phyloP scores from a whole-genome alignment of 495 filamentous ascomycete genomes.

The Cudoniella acicularis region DNA sequence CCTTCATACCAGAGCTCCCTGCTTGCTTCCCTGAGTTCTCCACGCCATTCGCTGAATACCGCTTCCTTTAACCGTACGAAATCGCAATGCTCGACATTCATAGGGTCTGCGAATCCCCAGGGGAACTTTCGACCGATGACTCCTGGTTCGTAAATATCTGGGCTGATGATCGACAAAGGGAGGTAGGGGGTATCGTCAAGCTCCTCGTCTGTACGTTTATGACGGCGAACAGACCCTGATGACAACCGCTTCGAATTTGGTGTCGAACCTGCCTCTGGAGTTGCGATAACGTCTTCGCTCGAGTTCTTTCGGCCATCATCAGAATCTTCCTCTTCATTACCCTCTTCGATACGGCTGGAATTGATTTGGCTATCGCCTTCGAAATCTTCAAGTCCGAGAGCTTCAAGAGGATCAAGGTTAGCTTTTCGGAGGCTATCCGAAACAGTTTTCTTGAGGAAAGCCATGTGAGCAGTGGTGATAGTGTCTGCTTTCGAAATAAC shows the following conservation, averaged over 20 bases:
- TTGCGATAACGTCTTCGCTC: conserved; percentile 23
- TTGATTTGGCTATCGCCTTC: conserved; percentile 54
- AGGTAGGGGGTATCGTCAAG: conserved; percentile 53
- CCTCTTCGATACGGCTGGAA: conserved; percentile 48
- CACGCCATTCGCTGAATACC: conserved; percentile 90
- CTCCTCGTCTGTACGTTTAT: conserved; percentile 26
- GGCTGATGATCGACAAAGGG: conserved; percentile 90
- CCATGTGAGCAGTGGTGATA: conserved; percentile 90
- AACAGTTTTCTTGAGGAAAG: conserved; percentile 84
- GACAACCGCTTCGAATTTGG: conserved; percentile 36
- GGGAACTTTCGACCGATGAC: conserved; percentile 82
- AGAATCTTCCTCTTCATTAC: conserved; percentile 25
- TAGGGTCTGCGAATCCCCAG: conserved; percentile 95
- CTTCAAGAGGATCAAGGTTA: conserved; percentile 84
- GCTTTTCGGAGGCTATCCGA: conserved; percentile 82
- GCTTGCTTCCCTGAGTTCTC: conserved; percentile 86
- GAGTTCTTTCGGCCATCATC: conserved; percentile 28
- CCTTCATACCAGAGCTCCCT: conserved; percentile 94
- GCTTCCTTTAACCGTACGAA: conserved; percentile 86
- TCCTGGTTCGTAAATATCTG: conserved; percentile 80
- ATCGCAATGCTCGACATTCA: conserved; percentile 88
- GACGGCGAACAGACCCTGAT: conserved; percentile 45
- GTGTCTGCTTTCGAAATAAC: conserved; percentile 98
- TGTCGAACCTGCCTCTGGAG: conserved; percentile 10
- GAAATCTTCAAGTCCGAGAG: conserved; percentile 72